Base-by-base conservation (phyloP, 2,329 filamentous ascomycete genomes). In the Penicillium expansum region DNA sequence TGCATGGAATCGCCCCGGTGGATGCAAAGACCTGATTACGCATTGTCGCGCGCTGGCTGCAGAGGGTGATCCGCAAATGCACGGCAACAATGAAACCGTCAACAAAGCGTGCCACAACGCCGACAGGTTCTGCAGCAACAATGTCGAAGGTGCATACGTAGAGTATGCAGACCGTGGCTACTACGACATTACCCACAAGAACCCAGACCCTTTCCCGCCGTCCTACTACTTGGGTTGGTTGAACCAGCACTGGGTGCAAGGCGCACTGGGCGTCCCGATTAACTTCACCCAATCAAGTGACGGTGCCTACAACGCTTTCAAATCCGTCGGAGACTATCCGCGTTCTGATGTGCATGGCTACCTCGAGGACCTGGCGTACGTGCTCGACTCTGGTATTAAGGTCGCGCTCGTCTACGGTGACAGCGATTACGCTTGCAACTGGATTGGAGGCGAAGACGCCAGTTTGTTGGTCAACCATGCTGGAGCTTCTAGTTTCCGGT, bases 381-480 rank as follows among this genome's bases (percentile, higher is more conserved):
- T 87, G 1, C 77, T 87, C 7, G 83, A 86, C 50, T 74, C 76
- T 16, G 82, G 82, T 9, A 76, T 86, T 51, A 83, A 83, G 58
- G 82, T 86, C 4, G 76, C 81, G 39, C 69, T 86, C 29, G 74
- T 84, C 38, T 84, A 85, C 62, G 83, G 83, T 2, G 84, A 86
- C 64, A 76, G 81, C 2, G 83, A 86, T 65, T 86, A 79, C 61
- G 76, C 78, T 3, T 82, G 80, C 65, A 82, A 83, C 61, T 86
- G 83, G 83, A 72, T 83, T 22, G 83, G 82, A 9, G 83, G 82
- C 44, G 82, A 86, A 63, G 68, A 73, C 6, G 77, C 79, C 8
- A 81, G 79, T 52, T 71, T 84, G 5, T 75, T 75, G 1, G 74
- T 84, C 37, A 72, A 79, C 9, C 80, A 82, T 66, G 68, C 73